Percentiles rank a stretch among this genome's conserved stretches.
phyloP scores from a whole-genome alignment of 805 yeast genomes.

The Barnettozyma botsteinii region DNA sequence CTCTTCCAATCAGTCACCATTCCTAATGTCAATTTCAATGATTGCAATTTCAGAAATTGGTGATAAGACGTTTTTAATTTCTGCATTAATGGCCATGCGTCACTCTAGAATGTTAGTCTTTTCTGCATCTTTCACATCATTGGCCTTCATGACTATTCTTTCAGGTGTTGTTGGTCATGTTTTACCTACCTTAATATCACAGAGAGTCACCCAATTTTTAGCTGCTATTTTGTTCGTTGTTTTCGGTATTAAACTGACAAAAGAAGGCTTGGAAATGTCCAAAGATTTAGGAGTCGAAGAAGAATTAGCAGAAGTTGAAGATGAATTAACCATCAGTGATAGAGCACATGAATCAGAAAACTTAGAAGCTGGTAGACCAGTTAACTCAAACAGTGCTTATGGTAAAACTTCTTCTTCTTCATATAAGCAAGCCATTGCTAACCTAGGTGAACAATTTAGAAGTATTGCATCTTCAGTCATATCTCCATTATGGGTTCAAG shows the following conservation, averaged over 20 bases:
- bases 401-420: conserved; percentile 6
- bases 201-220: conserved; percentile 67
- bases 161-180: conserved; percentile 92
- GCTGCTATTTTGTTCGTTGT: conserved; percentile 80
- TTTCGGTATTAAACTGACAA: conserved; percentile 69
- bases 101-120: conserved; percentile 81
- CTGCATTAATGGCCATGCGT: conserved; percentile 98
- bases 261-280: conserved; percentile 80
- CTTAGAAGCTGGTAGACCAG: conserved; percentile 42
- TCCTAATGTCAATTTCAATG: conserved; percentile 82
- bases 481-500: conserved; percentile 91
- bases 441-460: conserved; percentile 5
- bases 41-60: conserved; percentile 94
- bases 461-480: conserved; percentile 34
- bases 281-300: conserved; percentile 85
- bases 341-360: conserved; percentile 44
- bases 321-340: conserved; percentile 69
- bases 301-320: conserved; percentile 95
- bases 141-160: conserved; percentile 84
- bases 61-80: conserved; percentile 93
- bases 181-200: conserved; percentile 77
- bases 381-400: neutral
- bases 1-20: conserved; percentile 35
- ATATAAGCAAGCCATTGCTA: conserved; percentile 3
- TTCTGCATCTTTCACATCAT: conserved; percentile 77